A percentile compares a stretch with the other conserved stretches of the same genome.
phyloP scores from a whole-genome alignment of 2,329 filamentous ascomycete genomes.

The Colletotrichum euphorbiae region DNA sequence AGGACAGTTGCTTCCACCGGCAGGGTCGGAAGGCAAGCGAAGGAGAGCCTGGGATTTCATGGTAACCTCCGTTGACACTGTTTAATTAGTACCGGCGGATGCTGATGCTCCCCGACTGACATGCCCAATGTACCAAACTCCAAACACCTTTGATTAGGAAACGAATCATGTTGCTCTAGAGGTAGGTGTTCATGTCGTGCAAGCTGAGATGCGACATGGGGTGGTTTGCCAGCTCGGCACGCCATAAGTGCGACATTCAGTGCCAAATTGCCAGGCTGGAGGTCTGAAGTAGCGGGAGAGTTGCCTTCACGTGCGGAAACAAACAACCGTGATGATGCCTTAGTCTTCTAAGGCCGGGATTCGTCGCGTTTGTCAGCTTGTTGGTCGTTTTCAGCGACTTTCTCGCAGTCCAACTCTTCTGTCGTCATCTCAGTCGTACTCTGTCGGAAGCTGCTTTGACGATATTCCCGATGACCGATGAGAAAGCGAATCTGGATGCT shows the following conservation, averaged over 20 bases:
- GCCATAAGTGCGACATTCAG: conserved; percentile 1
- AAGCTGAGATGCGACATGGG: conserved; percentile 7
- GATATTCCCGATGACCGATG: not conserved
- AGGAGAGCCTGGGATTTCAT: not conserved
- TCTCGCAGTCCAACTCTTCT: not conserved
- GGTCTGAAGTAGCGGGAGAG: not conserved
- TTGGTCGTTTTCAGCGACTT: not conserved
- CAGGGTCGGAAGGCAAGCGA: conserved; percentile 10
- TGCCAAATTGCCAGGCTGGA: not conserved
- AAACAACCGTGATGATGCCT: not conserved
- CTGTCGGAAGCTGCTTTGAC: not conserved
- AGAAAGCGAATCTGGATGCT: no score
- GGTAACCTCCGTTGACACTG: not conserved
- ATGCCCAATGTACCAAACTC: not conserved
- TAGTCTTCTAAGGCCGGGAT: not conserved
- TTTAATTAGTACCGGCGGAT: not conserved
- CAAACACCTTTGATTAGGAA: not conserved
- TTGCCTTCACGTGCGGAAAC: conserved; percentile 5
- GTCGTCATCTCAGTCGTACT: not conserved
- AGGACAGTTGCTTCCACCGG: not conserved
- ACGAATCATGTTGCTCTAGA: not conserved
- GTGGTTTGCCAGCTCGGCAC: conserved; percentile 2
- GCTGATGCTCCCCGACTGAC: not conserved
- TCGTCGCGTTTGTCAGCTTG: not conserved
- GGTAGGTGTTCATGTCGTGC: not conserved